These are phyloP conservation scores for Pseudozyma tsukubaensis DNA, from an alignment of 1,284 basidiomycete species.

Conservation along the genomic window DNA sequence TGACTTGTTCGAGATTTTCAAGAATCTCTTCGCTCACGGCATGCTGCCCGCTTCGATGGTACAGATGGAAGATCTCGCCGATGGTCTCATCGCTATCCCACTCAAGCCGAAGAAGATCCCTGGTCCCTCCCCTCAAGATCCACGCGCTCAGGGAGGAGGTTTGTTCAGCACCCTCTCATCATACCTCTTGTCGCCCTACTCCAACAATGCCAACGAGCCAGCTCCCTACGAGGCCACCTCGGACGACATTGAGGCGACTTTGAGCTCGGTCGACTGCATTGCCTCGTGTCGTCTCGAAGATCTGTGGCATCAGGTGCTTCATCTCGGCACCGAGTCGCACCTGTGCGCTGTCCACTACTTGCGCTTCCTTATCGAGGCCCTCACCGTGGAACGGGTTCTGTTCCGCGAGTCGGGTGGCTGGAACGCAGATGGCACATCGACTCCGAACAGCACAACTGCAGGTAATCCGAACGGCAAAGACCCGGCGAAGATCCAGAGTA, in stretches of 20 bases:
- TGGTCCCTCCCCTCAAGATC: constrained; percentile 85
- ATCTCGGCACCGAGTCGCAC: constrained; percentile 74
- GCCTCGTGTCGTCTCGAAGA: constrained; percentile 93
- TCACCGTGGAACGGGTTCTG: constrained; percentile 77
- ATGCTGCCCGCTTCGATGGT: constrained; percentile 83
- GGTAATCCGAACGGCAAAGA: constrained; percentile 24
- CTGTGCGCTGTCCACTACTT: constrained; percentile 85
- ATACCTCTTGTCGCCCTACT: constrained; percentile 94
- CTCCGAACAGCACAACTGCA: constrained; percentile 40
- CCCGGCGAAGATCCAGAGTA: constrained; percentile 63
- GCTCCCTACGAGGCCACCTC: constrained; percentile 78
- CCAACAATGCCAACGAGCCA: constrained; percentile 77
- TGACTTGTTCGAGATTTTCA: constrained; percentile 94
- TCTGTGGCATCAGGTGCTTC: constrained; percentile 91
- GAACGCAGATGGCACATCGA: constrained; percentile 59
- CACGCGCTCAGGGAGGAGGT: constrained; percentile 82
- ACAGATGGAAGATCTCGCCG: constrained; percentile 91
- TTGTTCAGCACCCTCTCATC: constrained; percentile 93
- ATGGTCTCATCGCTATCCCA: constrained; percentile 47
- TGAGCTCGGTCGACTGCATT: constrained; percentile 95
- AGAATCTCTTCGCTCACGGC: constrained; percentile 93
- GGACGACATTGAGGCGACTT: constrained; percentile 89
- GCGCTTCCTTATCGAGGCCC: constrained; percentile 87
- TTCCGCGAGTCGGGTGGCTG: constrained; percentile 29
- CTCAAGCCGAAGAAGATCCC: constrained; percentile 72